These are phyloP conservation scores for Paulownia fortunei DNA, from an alignment of 257 asterid genomes.

Conservation along the genomic window DNA sequence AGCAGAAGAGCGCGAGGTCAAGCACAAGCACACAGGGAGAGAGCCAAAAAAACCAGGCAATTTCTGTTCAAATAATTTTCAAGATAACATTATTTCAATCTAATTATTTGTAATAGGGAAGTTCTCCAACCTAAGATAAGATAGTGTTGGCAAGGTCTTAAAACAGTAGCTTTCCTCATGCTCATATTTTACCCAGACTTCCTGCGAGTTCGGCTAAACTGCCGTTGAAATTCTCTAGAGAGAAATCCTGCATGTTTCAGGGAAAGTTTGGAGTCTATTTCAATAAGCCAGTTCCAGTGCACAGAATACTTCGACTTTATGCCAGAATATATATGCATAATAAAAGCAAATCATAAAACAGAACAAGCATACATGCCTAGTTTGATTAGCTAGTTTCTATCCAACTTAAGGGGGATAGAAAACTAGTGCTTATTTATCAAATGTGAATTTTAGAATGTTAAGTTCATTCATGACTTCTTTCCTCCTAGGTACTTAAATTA, in stretches of 20 bases:
- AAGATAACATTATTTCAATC: not conserved
- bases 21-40: not conserved
- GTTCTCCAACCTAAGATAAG: conserved; percentile 56
- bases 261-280: conserved; percentile 39
- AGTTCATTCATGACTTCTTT: not conserved
- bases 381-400: not conserved
- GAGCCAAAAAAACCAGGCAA: not conserved
- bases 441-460: not conserved
- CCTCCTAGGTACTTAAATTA: not conserved
- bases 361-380: not conserved
- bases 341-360: not conserved
- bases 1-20: conserved; percentile 30
- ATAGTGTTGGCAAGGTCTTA: conserved; percentile 29
- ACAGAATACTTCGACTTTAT: conserved; percentile 6
- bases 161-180: conserved; percentile 46
- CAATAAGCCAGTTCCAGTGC: conserved; percentile 27
- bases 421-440: not conserved
- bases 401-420: not conserved
- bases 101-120: conserved; percentile 22
- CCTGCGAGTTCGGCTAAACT: conserved; percentile 65
- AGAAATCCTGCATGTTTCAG: conserved; percentile 82
- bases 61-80: not conserved
- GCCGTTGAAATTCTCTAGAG: conserved; percentile 64
- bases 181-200: conserved; percentile 58
- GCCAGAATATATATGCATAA: not conserved